Evolutionary conservation across 495 filamentous ascomycete species (phyloP).

Genomic region (Friedmanniomyces simplex): DNA sequence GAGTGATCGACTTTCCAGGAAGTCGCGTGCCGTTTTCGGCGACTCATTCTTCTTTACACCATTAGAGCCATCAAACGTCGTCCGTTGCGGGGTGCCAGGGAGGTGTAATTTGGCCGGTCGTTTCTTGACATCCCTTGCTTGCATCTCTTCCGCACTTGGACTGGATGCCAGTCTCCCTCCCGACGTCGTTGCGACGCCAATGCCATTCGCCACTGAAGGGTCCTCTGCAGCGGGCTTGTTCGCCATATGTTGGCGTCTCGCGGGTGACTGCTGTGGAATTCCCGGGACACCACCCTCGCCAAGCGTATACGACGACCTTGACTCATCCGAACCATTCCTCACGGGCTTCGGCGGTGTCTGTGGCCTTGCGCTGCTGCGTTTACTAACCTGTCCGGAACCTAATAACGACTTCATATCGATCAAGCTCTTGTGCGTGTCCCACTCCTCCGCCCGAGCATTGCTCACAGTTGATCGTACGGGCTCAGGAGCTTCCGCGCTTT

Average conservation of each 20-base stretch:
- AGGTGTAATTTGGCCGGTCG: conserved; percentile 3
- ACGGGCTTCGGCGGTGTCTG: background rate
- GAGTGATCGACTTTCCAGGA: conserved; percentile 8
- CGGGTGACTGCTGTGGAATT: conserved; percentile 3
- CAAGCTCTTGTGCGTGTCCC: conserved; percentile 17
- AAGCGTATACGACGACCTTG: conserved; percentile 4
- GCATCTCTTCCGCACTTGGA: background rate
- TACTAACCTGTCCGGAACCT: background rate
- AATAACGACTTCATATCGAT: conserved; percentile 15
- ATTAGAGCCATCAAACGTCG: background rate
- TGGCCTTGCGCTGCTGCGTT: background rate
- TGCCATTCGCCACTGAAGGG: background rate
- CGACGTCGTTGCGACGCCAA: conserved; percentile 8
- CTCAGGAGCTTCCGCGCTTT: background rate
- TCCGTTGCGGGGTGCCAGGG: background rate
- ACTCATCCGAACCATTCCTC: conserved; percentile 5
- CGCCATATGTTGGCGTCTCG: conserved; percentile 5
- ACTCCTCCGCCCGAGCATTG: background rate
- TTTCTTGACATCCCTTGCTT: conserved; percentile 14
- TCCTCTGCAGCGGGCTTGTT: background rate
- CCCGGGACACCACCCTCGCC: background rate
- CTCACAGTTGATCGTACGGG: background rate
- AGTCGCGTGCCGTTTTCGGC: background rate
- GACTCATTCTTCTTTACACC: background rate
- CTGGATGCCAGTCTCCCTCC: background rate